These are phyloP conservation scores for Biscogniauxia sp. DNA, from an alignment of 2,329 filamentous ascomycete species.

Conservation along the genomic window DNA sequence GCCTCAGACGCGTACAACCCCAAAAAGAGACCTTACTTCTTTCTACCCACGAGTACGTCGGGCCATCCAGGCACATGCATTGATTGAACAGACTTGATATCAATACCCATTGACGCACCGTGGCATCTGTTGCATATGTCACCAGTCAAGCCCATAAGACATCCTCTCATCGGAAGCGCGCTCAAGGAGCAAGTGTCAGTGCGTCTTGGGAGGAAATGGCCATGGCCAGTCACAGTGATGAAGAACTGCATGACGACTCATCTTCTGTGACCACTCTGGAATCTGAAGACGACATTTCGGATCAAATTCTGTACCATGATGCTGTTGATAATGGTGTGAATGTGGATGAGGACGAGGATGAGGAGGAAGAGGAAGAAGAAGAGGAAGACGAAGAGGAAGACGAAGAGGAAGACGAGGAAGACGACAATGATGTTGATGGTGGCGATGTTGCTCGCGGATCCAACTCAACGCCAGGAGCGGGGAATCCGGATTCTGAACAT, in stretches of 20 bases:
- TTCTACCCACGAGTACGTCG: no score
- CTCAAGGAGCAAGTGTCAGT: not conserved
- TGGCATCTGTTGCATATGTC: no score
- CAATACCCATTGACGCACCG: no score
- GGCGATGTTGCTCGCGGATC: not conserved
- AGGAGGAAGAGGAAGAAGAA: no score
- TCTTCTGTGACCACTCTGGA: not conserved
- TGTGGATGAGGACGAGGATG: not conserved
- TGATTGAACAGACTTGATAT: no score
- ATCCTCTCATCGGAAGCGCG: no score
- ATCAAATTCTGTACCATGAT: not conserved
- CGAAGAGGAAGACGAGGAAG: not conserved
- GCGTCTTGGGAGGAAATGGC: not conserved
- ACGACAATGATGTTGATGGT: not conserved
- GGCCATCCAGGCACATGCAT: no score
- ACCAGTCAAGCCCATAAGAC: no score
- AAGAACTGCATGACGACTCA: not conserved
- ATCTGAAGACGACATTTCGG: not conserved
- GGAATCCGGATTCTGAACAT: not conserved
- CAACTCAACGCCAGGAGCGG: not conserved
- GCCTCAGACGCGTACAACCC: no score
- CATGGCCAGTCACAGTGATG: not conserved
- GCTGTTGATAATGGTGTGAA: no score
- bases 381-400: not conserved
- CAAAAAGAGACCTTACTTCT: no score